Evolutionary conservation across 2,329 filamentous ascomycete genomes (phyloP).

Genomic region (Dendryphion nanum): DNA sequence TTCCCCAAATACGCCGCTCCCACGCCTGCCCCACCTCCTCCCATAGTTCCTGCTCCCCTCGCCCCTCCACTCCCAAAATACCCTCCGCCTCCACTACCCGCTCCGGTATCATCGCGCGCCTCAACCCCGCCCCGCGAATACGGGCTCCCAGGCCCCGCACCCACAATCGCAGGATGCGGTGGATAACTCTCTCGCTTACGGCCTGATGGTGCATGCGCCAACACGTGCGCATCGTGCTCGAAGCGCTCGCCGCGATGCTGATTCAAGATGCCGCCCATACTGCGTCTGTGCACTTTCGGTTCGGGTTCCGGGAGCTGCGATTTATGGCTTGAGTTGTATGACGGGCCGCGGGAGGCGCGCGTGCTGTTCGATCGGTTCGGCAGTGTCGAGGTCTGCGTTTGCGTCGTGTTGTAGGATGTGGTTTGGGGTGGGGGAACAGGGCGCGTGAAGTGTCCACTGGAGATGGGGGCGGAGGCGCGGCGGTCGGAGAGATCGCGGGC

Average conservation of each 20-base stretch:
- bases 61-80: constrained; percentile 30
- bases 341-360: constrained; percentile 25
- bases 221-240: constrained; percentile 30
- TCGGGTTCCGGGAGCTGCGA: constrained; percentile 28
- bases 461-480: constrained; percentile 26
- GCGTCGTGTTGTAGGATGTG: not conserved
- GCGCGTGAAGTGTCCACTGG: constrained; percentile 11
- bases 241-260: constrained; percentile 26
- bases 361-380: constrained; percentile 17
- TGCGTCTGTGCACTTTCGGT: constrained; percentile 22
- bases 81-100: constrained; percentile 10
- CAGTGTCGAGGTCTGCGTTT: not conserved
- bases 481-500: constrained; percentile 12
- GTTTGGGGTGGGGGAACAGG: constrained; percentile 1
- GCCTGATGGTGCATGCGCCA: constrained; percentile 20
- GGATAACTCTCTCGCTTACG: constrained; percentile 32
- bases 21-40: constrained; percentile 18
- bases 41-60: constrained; percentile 9
- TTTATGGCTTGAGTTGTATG: constrained; percentile 30
- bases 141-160: constrained; percentile 31
- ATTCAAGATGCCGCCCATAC: constrained; percentile 35
- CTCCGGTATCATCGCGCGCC: constrained; percentile 21
- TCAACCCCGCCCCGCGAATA: constrained; percentile 30
- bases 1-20: constrained; percentile 29
- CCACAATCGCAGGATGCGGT: constrained; percentile 37